Evolutionary conservation across 2,329 filamentous ascomycete genomes (phyloP).

Genomic region (Aspergillus proliferans): DNA sequence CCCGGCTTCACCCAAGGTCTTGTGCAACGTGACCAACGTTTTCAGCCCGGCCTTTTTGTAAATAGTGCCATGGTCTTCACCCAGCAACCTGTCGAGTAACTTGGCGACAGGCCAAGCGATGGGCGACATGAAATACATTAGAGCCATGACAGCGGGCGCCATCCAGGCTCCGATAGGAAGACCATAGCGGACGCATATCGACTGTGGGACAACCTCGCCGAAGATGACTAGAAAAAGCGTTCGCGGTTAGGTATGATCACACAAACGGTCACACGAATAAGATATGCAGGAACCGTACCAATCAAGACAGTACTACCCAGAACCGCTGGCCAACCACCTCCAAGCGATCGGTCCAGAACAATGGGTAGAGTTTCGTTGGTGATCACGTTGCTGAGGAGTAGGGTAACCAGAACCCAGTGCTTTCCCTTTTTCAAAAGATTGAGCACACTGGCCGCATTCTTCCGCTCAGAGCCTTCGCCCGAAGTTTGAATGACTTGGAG

Average conservation of each 20-base stretch:
- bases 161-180: slow-evolving; percentile 92
- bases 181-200: slow-evolving; percentile 91
- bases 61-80: slow-evolving; percentile 88
- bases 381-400: slow-evolving; percentile 92
- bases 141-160: slow-evolving; percentile 73
- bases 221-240: slow-evolving; percentile 69
- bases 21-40: slow-evolving; percentile 90
- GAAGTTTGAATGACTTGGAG: slow-evolving; percentile 89
- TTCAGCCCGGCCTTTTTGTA: slow-evolving; percentile 99
- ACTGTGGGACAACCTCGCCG: slow-evolving; percentile 92
- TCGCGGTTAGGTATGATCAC: background rate
- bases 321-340: slow-evolving; percentile 89
- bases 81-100: slow-evolving; percentile 84
- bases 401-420: slow-evolving; percentile 94
- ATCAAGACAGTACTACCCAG: slow-evolving; percentile 90
- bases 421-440: slow-evolving; percentile 79
- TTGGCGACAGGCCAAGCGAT: slow-evolving; percentile 94
- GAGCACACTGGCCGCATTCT: slow-evolving; percentile 76
- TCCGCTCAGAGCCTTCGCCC: slow-evolving; percentile 75
- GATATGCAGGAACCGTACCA: slow-evolving; percentile 51
- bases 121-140: slow-evolving; percentile 90
- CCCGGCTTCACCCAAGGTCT: slow-evolving; percentile 74
- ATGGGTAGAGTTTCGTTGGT: slow-evolving; percentile 96
- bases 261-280: background rate
- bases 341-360: slow-evolving; percentile 85